Evolutionary conservation across 1,284 basidiomycete species (phyloP), one percentile per base, ranked within the genome.

Genomic region (Moesziomyces sp.): DNA sequence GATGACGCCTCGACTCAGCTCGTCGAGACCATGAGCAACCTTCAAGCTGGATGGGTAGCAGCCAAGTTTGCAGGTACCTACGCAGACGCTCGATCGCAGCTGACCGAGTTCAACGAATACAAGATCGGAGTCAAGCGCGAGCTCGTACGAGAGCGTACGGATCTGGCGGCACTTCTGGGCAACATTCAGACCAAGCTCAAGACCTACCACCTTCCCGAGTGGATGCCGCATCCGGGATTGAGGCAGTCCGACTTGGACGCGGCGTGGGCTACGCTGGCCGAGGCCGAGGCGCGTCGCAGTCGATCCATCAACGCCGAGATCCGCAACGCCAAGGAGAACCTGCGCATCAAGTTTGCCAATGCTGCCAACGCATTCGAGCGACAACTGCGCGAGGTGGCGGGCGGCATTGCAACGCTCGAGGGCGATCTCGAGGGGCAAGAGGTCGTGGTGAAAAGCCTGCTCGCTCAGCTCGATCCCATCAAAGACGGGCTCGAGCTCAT

Each of bases 101-200:
- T 92, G 5, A 86, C 89, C 2, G 87, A 88, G 14, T 94, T 97
- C 80, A 89, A 89, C 30, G 87, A 87, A 3, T 95, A 97, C 86
- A 97, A 97, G 84, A 90, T 91, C 80, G 92, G 91, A 0, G 90
- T 88, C 46, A 97, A 97, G 81, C 89, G 94, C 7, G 87, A 87
- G 2, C 96, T 94, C 91, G 93, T 95, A 6, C 90, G 89, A 3
- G 95, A 98, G 85, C 90, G 92, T 78, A 93, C 94, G 81, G 94
- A 96, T 72, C 86, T 97, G 8, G 89, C 91, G 3, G 93, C 92
- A 2, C 87, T 98, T 14, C 92, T 97, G 76, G 91, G 92, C 5
- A 97, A 97, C 81, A 91, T 99, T 40, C 93, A 95, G 84, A 97
- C 94, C 1, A 97, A 98, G 85, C 86, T 99, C 69, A 89, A 89